These are phyloP conservation scores for Russula earlei DNA, from an alignment of 768 basidiomycete species.

Conservation along the genomic window DNA sequence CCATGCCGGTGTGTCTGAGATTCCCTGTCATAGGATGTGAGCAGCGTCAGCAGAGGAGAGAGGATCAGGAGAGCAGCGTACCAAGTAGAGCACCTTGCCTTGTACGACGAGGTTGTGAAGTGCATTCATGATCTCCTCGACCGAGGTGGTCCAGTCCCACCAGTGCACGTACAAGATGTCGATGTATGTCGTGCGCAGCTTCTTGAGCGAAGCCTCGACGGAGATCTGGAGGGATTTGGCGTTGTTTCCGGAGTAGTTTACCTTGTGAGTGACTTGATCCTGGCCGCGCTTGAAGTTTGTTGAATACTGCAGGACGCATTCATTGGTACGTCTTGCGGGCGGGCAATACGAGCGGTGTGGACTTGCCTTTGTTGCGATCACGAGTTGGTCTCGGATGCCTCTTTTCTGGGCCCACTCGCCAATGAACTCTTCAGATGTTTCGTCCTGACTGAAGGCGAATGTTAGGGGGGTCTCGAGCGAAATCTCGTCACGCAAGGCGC, in stretches of 20 bases:
- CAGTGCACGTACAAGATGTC: slow-evolving; percentile 50
- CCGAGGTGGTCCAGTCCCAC: slow-evolving; percentile 39
- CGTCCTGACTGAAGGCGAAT: slow-evolving; percentile 19
- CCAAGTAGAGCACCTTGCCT: slow-evolving; percentile 37
- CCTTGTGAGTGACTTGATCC: slow-evolving; percentile 22
- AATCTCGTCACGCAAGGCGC: neutral
- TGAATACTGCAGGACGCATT: slow-evolving; percentile 22
- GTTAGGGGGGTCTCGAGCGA: neutral
- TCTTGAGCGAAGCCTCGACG: slow-evolving; percentile 33
- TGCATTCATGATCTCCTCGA: slow-evolving; percentile 14
- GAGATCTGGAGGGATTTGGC: slow-evolving; percentile 29
- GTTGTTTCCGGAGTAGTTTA: slow-evolving; percentile 37
- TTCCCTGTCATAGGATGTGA: neutral
- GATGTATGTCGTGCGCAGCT: slow-evolving; percentile 48
- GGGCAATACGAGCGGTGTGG: too few relatives aligned
- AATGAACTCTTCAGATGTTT: slow-evolving; percentile 28
- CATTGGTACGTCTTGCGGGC: too few relatives aligned
- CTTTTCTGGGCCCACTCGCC: slow-evolving; percentile 35
- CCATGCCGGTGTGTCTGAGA: slow-evolving; percentile 31
- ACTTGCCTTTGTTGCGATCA: slow-evolving; percentile 25
- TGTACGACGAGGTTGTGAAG: slow-evolving; percentile 33
- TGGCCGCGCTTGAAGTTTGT: slow-evolving; percentile 20
- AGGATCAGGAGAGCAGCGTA: neutral
- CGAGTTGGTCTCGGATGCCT: slow-evolving; percentile 31
- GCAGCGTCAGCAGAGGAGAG: neutral